Base-by-base conservation (phyloP, 495 filamentous ascomycete genomes). In the Penicillium coprophilum region DNA sequence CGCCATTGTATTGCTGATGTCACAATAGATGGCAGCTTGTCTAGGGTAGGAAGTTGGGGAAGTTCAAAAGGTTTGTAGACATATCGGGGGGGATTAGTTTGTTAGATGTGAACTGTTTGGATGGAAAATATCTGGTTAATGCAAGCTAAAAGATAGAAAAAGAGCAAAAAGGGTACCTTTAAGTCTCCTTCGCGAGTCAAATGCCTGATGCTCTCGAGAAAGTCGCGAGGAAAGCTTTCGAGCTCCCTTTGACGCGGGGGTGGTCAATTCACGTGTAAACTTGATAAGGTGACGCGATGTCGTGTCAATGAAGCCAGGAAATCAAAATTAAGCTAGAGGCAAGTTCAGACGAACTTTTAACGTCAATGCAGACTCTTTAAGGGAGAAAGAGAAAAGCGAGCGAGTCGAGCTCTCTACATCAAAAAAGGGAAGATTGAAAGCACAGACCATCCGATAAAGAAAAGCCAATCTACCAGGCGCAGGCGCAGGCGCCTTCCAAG, bases 1-100 rank as follows among this genome's bases (percentile, higher is more conserved):
- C 2, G 50, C 24, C 62, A 63, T 63, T 32, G 1, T 40, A 34
- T 20, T 12, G 2, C 10, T 7, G n/a, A 11, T 44, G 38, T 2
- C 5, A 30, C n/a, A 31, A 10, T 12, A 4, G 21, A 27, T 39
- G 32, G 4, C 6, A 28, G 34, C 9, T 28, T 50, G 34, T 39
- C 21, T 40, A 51, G 17, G 49, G 23, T 23, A 13, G 20, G 3
- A 39, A 39, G 41, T 50, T 47, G 46, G 46, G 21, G 36, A 51
- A 56, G 36, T 15, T 51, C 3, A 30, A 15, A 39, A 23, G 40
- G 38, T 43, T 20, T 11, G 34, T 17, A 51, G 34, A 51, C 32
- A 39, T 51, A 28, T 40, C 49, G 48, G 1, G 49, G n/a, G 17
- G 5, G 21, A n/a, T 7, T 28, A 20, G 11, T 40, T 5, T 4